Base-by-base conservation (phyloP, 1,284 basidiomycete species). In the Naganishia sp. region DNA sequence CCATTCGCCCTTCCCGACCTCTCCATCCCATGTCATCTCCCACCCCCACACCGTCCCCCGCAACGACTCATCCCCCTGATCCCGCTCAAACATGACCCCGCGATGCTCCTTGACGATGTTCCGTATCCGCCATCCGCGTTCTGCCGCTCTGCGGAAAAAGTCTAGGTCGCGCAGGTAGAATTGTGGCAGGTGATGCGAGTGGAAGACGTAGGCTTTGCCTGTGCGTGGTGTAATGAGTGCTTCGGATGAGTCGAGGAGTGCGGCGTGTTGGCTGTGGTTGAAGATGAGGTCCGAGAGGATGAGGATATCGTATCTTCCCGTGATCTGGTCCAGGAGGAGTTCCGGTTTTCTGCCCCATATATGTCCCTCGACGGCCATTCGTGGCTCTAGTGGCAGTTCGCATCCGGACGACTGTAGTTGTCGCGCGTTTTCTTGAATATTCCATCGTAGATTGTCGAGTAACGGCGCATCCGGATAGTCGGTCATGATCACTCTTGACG, bases 381-480 rank as follows among this genome's bases (percentile, higher is more conserved):
- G 35, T 15, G 58, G 47, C 17, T 50, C 63, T 17, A 46, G 42
- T 35, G 23, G 35, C 28, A 31, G 7, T 1, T 51, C 47, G 1
- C 32, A 35, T 13, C 35, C n/a, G 13, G 61, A 35, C 11, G 17
- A 0, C 13, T 1, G 23, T 11, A 66, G n/a, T 15, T 53, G 9
- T 17, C 47, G 25, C 18, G 43, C 63, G n/a, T 94, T 94, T 32
- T 76, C 71, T 3, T 80, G 74, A 0, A 91, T 84, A 74, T 98
- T 98, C 67, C 83, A 78, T 15, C 79, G 73, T 50, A 98, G 83
- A 74, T 96, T 97, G 2, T 89, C 83, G 52, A 97, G 78, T n/a
- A 98, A 83, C 3, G 82, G 76, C 2, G 82, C 74, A 72, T 98
- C 95, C 0, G 94, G 94, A 77, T 97, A 98, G 78, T 99, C 95